Base-by-base conservation (phyloP, 805 yeast species). In the Saturnispora bothae region DNA sequence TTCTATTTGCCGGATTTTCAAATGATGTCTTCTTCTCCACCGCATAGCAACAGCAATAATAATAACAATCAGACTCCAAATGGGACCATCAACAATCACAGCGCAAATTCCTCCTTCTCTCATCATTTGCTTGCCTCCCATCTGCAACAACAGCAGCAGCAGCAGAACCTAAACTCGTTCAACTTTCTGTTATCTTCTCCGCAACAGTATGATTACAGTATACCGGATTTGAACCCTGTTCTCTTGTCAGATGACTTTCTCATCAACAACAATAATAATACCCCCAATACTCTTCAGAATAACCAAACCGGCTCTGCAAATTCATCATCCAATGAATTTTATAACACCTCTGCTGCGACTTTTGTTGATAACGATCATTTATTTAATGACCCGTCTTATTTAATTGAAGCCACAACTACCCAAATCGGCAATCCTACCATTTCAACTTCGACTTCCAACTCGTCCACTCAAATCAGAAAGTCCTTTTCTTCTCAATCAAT, bases 21-120 rank as follows among this genome's bases (percentile, higher is more conserved):
- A 30, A 57, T 57, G 61, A 57, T 57, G 61, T 54, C 61, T 40
- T 57, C 61, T 47, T 55, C 60, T 33, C 61, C 61, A 35, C 59
- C 61, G 33, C 57, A 54, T 21, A 43, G 47, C 34, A 48, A 45
- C 36, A 26, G 26, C 18, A 34, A n/a, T n/a, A n/a, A n/a, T n/a
- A n/a, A n/a, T n/a, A n/a, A n/a, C n/a, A n/a, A n/a, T n/a, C n/a
- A n/a, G n/a, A 7, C 25, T 22, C 10, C 25, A 22, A 22, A 22
- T 16, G 7, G 20, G 21, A 12, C 36, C n/a, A n/a, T n/a, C n/a
- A n/a, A n/a, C n/a, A n/a, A n/a, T n/a, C n/a, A n/a, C n/a, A n/a
- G n/a, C n/a, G n/a, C n/a, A n/a, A n/a, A n/a, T n/a, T n/a, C n/a
- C n/a, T 22, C 25, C 10, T 10, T 22, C 10, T 22, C 25, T 7